A percentile compares a stretch with the other conserved stretches of the same genome.
phyloP scores from a whole-genome alignment of 805 yeast genomes.

The Priceomyces carsonii region DNA sequence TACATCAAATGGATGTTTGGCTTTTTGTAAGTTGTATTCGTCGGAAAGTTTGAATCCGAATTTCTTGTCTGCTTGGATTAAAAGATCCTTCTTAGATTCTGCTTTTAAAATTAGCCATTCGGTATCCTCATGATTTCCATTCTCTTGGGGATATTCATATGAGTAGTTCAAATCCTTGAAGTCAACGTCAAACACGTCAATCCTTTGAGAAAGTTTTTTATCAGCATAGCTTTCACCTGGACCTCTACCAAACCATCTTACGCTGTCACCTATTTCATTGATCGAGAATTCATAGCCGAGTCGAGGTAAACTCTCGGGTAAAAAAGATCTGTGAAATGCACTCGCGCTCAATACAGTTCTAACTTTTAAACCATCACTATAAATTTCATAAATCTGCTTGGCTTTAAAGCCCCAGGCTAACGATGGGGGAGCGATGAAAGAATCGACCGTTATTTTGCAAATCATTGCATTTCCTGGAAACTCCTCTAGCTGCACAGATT shows the following conservation, averaged over 20 bases:
- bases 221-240: slow-evolving; percentile 37
- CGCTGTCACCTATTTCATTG: slow-evolving; percentile 16
- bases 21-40: slow-evolving; percentile 14
- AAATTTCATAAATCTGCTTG: slow-evolving; percentile 10
- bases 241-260: slow-evolving; percentile 34
- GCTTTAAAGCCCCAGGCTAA: slow-evolving; percentile 24
- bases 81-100: slow-evolving; percentile 7
- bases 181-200: slow-evolving; percentile 20
- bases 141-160: slow-evolving; percentile 38
- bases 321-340: slow-evolving; percentile 6
- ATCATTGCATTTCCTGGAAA: slow-evolving; percentile 2
- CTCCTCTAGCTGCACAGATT: slow-evolving; percentile 5
- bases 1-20: slow-evolving; percentile 17
- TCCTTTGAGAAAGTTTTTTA: slow-evolving; percentile 21
- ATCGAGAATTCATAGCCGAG: slow-evolving; percentile 30
- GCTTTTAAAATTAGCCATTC: slow-evolving; percentile 22
- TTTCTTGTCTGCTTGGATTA: slow-evolving; percentile 4
- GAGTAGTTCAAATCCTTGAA: slow-evolving; percentile 17
- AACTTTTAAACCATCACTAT: slow-evolving; percentile 7
- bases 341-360: slow-evolving; percentile 7
- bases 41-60: slow-evolving; percentile 18
- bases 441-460: slow-evolving; percentile 12
- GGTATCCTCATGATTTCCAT: slow-evolving; percentile 33
- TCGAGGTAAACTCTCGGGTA: slow-evolving; percentile 29
- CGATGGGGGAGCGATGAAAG: slow-evolving; percentile 21